These are phyloP conservation scores for Polyporus tsugae DNA, from an alignment of 1,284 basidiomycete genomes.

Conservation along the genomic window DNA sequence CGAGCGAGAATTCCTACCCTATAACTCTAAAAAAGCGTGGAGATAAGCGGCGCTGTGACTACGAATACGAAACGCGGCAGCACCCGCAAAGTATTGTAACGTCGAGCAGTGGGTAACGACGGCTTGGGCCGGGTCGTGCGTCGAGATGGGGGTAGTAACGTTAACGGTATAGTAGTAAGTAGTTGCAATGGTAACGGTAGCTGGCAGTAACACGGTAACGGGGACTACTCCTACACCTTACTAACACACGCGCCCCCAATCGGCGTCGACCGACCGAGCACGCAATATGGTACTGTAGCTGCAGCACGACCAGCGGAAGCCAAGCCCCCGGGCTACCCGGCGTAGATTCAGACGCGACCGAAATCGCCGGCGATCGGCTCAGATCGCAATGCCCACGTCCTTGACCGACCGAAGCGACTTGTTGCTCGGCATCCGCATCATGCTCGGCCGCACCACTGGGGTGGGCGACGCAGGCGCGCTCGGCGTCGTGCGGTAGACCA, in stretches of 20 bases:
- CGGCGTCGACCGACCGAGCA: constrained; percentile 1
- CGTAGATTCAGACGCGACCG: neutral
- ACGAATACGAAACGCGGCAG: neutral
- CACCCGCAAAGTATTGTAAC: neutral
- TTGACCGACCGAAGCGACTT: constrained; percentile 30
- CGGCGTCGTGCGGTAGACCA: constrained; percentile 59
- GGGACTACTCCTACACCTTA: constrained; percentile 13
- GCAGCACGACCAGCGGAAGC: neutral
- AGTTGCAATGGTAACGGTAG: constrained; percentile 1
- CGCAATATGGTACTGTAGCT: constrained; percentile 14
- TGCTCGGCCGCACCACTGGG: constrained; percentile 27
- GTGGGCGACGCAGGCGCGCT: constrained; percentile 21
- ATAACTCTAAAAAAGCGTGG: neutral
- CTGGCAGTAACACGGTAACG: neutral
- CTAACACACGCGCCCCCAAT: constrained; percentile 9
- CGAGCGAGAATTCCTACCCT: constrained; percentile 2
- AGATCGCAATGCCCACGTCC: constrained; percentile 30
- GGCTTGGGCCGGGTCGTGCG: neutral
- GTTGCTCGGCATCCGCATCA: constrained; percentile 40
- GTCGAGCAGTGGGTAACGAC: constrained; percentile 1
- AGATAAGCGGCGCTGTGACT: neutral
- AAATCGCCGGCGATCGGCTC: constrained; percentile 5
- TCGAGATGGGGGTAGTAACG: neutral
- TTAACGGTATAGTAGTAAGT: constrained; percentile 2
- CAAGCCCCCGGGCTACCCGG: neutral